phyloP scores from a whole-genome alignment of 768 basidiomycete genomes.

The Kwoniella heveanensis region DNA sequence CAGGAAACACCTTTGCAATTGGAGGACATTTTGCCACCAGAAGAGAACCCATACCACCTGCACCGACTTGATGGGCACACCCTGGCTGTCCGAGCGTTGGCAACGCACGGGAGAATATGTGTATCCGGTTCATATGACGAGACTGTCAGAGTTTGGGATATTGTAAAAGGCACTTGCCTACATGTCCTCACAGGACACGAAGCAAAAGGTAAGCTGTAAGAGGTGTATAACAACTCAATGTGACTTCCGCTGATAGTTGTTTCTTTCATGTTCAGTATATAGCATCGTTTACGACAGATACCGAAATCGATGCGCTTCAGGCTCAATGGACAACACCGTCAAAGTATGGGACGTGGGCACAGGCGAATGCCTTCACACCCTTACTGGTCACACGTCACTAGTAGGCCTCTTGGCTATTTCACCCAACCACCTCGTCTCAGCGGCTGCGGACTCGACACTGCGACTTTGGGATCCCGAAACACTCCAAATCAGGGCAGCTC shows the following conservation, averaged over 20 bases:
- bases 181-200: conserved; percentile 83
- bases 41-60: conserved; percentile 85
- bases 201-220: conserved; percentile 78
- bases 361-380: conserved; percentile 74
- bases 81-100: conserved; percentile 88
- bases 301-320: conserved; percentile 89
- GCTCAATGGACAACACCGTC: conserved; percentile 97
- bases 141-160: conserved; percentile 93
- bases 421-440: conserved; percentile 86
- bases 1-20: not conserved
- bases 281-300: conserved; percentile 85
- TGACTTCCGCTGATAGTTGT: conserved; percentile 14
- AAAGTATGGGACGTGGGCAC: conserved; percentile 87
- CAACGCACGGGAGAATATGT: conserved; percentile 81
- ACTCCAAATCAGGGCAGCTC: conserved; percentile 74
- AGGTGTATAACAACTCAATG: no score
- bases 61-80: conserved; percentile 83
- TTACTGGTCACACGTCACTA: conserved; percentile 90
- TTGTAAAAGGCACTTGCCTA: conserved; percentile 76
- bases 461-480: conserved; percentile 90
- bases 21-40: conserved; percentile 20
- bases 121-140: conserved; percentile 97
- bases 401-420: conserved; percentile 91
- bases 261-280: conserved; percentile 67
- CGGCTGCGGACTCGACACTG: conserved; percentile 92